phyloP scores from a whole-genome alignment of 352 stramenopile genomes.

The Pythium grandisporangium region DNA sequence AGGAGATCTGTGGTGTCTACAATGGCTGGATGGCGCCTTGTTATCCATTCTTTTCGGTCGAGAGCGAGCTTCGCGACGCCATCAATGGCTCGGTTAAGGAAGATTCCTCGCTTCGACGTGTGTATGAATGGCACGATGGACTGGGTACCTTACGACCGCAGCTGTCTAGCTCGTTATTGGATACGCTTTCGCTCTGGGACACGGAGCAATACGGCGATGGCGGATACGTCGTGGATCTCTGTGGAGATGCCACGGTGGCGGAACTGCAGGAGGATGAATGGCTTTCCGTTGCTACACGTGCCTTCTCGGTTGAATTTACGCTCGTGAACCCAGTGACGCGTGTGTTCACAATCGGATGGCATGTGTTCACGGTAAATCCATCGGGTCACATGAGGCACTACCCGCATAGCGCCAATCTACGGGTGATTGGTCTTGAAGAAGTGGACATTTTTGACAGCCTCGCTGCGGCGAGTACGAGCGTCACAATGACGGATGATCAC shows the following conservation, averaged over 20 bases:
- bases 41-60: constrained; percentile 59
- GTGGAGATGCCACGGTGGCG: constrained; percentile 36
- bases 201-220: constrained; percentile 48
- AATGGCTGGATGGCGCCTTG: constrained; percentile 50
- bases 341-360: constrained; percentile 82
- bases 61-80: constrained; percentile 34
- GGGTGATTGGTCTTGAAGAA: constrained; percentile 67
- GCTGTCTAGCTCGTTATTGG: constrained; percentile 42
- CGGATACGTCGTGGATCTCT: constrained; percentile 72
- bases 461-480: not conserved
- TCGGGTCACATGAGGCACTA: constrained; percentile 80
- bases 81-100: constrained; percentile 30
- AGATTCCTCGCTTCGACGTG: constrained; percentile 24
- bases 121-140: constrained; percentile 60
- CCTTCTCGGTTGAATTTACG: constrained; percentile 79
- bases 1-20: constrained; percentile 63
- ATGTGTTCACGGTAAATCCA: constrained; percentile 73
- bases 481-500: not conserved
- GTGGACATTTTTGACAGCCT: constrained; percentile 17
- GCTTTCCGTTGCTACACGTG: constrained; percentile 72
- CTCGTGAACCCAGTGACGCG: constrained; percentile 83
- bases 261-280: constrained; percentile 64
- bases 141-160: constrained; percentile 46
- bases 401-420: constrained; percentile 72
- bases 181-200: constrained; percentile 22